These are phyloP conservation scores for Salix koriyanagi DNA, from an alignment of 345 rosid species.

Conservation along the genomic window DNA sequence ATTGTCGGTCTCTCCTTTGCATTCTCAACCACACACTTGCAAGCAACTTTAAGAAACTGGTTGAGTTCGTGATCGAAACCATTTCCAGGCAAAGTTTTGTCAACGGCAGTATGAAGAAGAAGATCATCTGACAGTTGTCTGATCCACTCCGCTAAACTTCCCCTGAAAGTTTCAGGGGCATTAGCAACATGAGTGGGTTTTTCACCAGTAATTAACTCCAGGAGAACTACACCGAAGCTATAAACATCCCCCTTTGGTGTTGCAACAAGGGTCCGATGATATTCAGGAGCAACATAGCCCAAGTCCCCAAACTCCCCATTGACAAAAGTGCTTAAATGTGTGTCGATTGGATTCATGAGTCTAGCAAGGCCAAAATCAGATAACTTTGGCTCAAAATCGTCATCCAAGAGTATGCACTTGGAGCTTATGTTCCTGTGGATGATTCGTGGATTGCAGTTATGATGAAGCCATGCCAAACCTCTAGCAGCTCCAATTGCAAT, in stretches of 20 bases:
- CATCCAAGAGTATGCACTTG: slow-evolving; percentile 75
- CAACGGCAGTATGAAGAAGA: slow-evolving; percentile 63
- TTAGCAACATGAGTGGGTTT: slow-evolving; percentile 57
- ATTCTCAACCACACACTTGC: slow-evolving; percentile 56
- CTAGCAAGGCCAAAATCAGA: slow-evolving; percentile 97
- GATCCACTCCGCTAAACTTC: slow-evolving; percentile 87
- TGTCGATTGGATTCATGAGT: slow-evolving; percentile 91
- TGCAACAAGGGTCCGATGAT: slow-evolving; percentile 75
- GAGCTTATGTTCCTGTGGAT: slow-evolving; percentile 94
- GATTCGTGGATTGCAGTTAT: slow-evolving; percentile 89
- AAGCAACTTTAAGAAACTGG: slow-evolving; percentile 78
- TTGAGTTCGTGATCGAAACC: slow-evolving; percentile 68
- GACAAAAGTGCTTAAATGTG: slow-evolving; percentile 90
- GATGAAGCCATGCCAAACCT: slow-evolving; percentile 97
- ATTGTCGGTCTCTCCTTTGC: slow-evolving; percentile 83
- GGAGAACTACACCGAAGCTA: slow-evolving; percentile 92
- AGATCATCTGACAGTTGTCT: slow-evolving; percentile 41
- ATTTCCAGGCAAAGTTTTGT: slow-evolving; percentile 48
- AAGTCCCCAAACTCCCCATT: slow-evolving; percentile 97
- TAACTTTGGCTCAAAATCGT: slow-evolving; percentile 77
- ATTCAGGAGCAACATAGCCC: slow-evolving; percentile 94
- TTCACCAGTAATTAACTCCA: slow-evolving; percentile 90
- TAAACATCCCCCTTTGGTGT: slow-evolving; percentile 94
- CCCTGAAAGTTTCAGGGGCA: slow-evolving; percentile 75
- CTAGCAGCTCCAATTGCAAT: slow-evolving; percentile 74